Evolutionary conservation across 2,329 filamentous ascomycete species (phyloP).

Genomic region (Ophiostoma pallidulum): DNA sequence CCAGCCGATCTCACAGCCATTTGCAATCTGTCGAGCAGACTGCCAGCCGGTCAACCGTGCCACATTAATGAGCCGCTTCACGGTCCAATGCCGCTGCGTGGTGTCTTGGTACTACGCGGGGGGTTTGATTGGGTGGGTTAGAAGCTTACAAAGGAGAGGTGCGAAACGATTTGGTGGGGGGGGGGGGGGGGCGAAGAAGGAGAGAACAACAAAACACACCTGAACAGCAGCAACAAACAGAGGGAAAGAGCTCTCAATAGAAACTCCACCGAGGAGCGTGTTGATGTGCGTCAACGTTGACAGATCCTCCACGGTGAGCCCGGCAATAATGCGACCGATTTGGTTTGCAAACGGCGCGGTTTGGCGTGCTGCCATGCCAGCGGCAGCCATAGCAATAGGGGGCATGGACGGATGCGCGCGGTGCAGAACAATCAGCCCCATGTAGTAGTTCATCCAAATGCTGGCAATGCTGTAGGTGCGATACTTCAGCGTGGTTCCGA

Average conservation of each 20-base stretch:
- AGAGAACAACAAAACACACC: slow-evolving; percentile 30
- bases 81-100: slow-evolving; percentile 66
- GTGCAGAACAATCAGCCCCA: slow-evolving; percentile 73
- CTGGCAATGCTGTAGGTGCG: slow-evolving; percentile 79
- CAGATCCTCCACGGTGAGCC: slow-evolving; percentile 50
- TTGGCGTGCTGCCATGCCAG: slow-evolving; percentile 62
- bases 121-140: too few species aligned
- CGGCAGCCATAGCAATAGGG: slow-evolving; percentile 79
- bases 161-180: too few species aligned
- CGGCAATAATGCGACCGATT: slow-evolving; percentile 72
- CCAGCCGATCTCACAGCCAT: slow-evolving; percentile 81
- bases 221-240: slow-evolving; percentile 80
- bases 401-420: slow-evolving; percentile 84
- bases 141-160: too few species aligned
- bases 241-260: slow-evolving; percentile 73
- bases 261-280: slow-evolving; percentile 66
- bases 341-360: slow-evolving; percentile 63
- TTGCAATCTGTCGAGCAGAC: slow-evolving; percentile 69
- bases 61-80: slow-evolving; percentile 65
- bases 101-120: slow-evolving; percentile 55
- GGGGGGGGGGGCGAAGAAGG: too few species aligned
- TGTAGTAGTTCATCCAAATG: slow-evolving; percentile 81
- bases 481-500: slow-evolving; percentile 73
- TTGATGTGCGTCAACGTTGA: slow-evolving; percentile 51
- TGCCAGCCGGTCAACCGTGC: slow-evolving; percentile 80